Base-by-base conservation (phyloP, 192 early-diverging fungal species). In the Coemansia sp. region DNA sequence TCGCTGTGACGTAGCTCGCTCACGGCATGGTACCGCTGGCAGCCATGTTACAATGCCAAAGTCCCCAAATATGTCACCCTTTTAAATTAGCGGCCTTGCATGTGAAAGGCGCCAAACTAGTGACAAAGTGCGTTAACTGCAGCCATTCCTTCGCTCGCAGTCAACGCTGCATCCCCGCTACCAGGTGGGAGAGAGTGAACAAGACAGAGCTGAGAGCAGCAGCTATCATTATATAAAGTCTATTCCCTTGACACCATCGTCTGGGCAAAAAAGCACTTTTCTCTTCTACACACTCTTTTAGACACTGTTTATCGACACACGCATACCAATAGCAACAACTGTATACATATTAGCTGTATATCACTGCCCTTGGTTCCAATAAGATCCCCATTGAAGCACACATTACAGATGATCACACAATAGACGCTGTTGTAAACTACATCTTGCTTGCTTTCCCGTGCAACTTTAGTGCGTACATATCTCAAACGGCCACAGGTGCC, bases 61-160 rank as follows among this genome's bases (percentile, higher is more conserved):
- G 46, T 29, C 46, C 7, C 7, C 7, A 32, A 7, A 4, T 2
- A 2, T 32, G 7, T 32, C 7, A 7, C 7, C 29, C 29, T 32
- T 32, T 32, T 2, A 32, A 32, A 32, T 32, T 4, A 32, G 29
- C 29, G 29, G 29, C 29, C 29, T 50, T 24, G 26, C 46, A 50
- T 29, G 46, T 50, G 46, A 50, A 50, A 50, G 24, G 46, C 46
- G 24, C 46, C 9, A 50, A 50, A n/a, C 46, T 6, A 50, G 46
- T 24, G 6, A 50, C 46, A 22, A 29, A 29, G 46, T 4, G 46
- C 46, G 46, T 50, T 50, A 24, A 50, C 46, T 50, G 46, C 14
- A 24, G 26, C 24, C 46, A 46, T 24, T 4, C 43, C n/a, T n/a
- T 1, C 21, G 21, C 24, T 8, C 24, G 24, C 14, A 26, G 22